Evolutionary conservation across 164 flowering plant genomes (phyloP).

Genomic region (Akebia trifoliata): DNA sequence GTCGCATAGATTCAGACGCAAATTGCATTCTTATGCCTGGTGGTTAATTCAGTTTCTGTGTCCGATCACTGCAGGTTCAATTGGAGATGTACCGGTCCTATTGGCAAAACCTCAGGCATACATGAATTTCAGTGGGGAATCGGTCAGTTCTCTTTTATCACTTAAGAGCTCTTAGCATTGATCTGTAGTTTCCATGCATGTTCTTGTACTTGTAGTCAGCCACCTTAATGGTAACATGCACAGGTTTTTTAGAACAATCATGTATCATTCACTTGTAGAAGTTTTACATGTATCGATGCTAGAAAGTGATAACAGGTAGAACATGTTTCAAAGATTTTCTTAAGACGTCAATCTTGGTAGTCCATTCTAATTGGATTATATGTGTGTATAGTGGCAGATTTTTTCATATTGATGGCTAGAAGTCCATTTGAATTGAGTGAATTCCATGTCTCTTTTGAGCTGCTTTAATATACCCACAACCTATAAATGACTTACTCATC

Average conservation of each 20-base stretch:
- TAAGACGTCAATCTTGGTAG: too few species aligned
- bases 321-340: too few species aligned
- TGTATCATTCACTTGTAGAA: background rate
- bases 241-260: background rate
- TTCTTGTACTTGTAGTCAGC: background rate
- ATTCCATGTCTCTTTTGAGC: background rate
- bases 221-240: background rate
- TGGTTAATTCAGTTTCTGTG: constrained; percentile 19
- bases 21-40: constrained; percentile 1
- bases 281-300: background rate
- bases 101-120: constrained; percentile 91
- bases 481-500: constrained; percentile 2
- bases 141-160: constrained; percentile 45
- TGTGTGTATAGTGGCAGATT: too few species aligned
- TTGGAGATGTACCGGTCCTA: constrained; percentile 85
- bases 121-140: constrained; percentile 95
- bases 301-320: too few species aligned
- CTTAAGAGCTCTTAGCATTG: background rate
- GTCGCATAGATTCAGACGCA: background rate
- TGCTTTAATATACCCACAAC: background rate
- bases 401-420: too few species aligned
- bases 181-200: background rate
- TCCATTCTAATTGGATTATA: too few species aligned
- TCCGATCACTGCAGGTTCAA: constrained; percentile 68
- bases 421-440: background rate